Evolutionary conservation across 148 eudicot species (phyloP).

Genomic region (Rhododendron williamsianum): DNA sequence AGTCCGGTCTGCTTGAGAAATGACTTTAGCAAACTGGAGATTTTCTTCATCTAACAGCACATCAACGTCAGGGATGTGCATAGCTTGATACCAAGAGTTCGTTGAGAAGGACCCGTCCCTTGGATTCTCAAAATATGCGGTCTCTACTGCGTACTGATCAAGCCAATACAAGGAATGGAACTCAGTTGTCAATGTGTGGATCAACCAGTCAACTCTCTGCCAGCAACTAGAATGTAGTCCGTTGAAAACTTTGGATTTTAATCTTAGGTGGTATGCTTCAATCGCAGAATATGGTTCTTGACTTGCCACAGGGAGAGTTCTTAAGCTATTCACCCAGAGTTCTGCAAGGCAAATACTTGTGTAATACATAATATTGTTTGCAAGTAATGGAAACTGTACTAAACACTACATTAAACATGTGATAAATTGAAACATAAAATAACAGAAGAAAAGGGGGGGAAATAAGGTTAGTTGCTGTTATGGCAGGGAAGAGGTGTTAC

Average conservation of each 20-base stretch:
- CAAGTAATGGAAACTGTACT: neutral
- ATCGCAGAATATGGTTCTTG: conserved; percentile 25
- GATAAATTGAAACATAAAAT: neutral
- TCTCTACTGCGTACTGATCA: conserved; percentile 23
- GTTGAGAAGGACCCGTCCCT: conserved; percentile 14
- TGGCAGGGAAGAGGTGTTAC: neutral
- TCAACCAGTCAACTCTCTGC: conserved; percentile 28
- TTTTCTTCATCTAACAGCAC: conserved; percentile 26
- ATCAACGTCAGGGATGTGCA: conserved; percentile 27
- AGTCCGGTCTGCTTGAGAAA: conserved; percentile 23
- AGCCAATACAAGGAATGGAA: conserved; percentile 31
- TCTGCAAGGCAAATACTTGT: conserved; percentile 10
- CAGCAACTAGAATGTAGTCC: neutral
- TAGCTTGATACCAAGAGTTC: conserved; percentile 28
- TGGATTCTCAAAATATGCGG: conserved; percentile 15
- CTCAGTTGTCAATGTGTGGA: conserved; percentile 24
- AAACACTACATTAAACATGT: neutral
- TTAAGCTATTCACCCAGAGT: conserved; percentile 20
- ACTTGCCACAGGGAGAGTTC: conserved; percentile 27
- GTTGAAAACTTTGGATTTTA: conserved; percentile 19
- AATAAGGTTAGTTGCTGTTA: neutral
- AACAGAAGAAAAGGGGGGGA: neutral
- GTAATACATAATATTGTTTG: neutral
- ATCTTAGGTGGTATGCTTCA: conserved; percentile 25
- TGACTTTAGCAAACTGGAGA: conserved; percentile 27